Percentiles rank a stretch among this genome's conserved stretches.
phyloP scores from a whole-genome alignment of 2,329 filamentous ascomycete species.

The Trichoderma hamatum region DNA sequence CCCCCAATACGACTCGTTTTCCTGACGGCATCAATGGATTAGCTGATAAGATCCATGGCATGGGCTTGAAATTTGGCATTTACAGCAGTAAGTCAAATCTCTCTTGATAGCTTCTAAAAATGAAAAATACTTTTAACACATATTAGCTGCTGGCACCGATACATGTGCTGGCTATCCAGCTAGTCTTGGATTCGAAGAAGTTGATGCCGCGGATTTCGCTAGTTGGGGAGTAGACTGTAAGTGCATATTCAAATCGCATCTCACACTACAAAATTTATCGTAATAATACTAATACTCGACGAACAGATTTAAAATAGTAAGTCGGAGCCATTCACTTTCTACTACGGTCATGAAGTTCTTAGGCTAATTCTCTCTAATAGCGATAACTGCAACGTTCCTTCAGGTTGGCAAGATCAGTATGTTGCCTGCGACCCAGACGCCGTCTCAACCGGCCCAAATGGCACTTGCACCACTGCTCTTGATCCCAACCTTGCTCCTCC shows the following conservation, averaged over 20 bases:
- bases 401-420: slow-evolving; percentile 43
- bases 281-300: neutral
- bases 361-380: slow-evolving; percentile 22
- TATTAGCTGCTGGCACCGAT: slow-evolving; percentile 29
- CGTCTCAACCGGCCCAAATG: slow-evolving; percentile 19
- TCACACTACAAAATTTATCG: neutral
- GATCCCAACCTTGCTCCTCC: slow-evolving; percentile 27
- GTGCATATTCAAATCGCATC: slow-evolving; percentile 27
- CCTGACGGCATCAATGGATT: slow-evolving; percentile 60
- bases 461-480: slow-evolving; percentile 23
- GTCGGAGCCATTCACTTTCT: neutral
- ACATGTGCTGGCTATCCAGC: slow-evolving; percentile 44
- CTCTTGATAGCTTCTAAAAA: neutral
- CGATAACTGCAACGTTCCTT: slow-evolving; percentile 55
- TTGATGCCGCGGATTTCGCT: slow-evolving; percentile 61
- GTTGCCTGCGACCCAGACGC: slow-evolving; percentile 34
- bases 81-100: slow-evolving; percentile 55
- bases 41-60: slow-evolving; percentile 55
- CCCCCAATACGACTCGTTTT: slow-evolving; percentile 55
- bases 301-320: slow-evolving; percentile 29
- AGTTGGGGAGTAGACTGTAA: slow-evolving; percentile 61
- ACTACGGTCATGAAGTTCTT: neutral
- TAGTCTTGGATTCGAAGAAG: slow-evolving; percentile 57
- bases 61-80: slow-evolving; percentile 65
- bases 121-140: neutral